Evolutionary conservation across 495 filamentous ascomycete species (phyloP).

Genomic region (Podospora pseudocomata): DNA sequence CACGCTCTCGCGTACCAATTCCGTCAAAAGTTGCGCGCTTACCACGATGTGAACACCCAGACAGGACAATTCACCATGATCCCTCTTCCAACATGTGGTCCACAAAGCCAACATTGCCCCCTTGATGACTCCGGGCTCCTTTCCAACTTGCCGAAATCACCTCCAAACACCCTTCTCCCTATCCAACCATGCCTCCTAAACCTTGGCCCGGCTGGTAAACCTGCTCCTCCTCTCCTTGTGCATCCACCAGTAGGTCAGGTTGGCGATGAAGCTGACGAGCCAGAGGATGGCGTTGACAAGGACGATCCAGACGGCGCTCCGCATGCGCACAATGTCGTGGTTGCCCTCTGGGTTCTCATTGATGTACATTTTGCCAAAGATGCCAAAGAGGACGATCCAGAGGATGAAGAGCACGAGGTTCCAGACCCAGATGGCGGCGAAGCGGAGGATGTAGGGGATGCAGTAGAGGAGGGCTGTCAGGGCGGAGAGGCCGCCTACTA

Average conservation of each 20-base stretch:
- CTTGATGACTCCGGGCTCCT: not conserved
- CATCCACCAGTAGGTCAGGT: constrained; percentile 42
- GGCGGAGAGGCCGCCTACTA: constrained; percentile 58
- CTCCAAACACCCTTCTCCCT: not conserved
- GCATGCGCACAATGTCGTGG: constrained; percentile 64
- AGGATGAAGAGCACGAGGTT: constrained; percentile 67
- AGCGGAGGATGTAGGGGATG: constrained; percentile 58
- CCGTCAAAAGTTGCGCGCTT: not conserved
- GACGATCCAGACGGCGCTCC: constrained; percentile 83
- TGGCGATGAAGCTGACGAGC: constrained; percentile 52
- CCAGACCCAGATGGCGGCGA: constrained; percentile 58
- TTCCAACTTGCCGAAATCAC: not conserved
- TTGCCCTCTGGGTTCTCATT: constrained; percentile 59
- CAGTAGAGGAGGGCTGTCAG: constrained; percentile 59
- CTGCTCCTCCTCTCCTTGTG: constrained; percentile 40
- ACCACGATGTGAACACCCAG: not conserved
- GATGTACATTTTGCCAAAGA: constrained; percentile 80
- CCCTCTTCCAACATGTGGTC: no score
- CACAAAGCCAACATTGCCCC: no score
- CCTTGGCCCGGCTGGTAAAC: constrained; percentile 49
- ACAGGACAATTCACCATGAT: not conserved
- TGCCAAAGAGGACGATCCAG: constrained; percentile 75
- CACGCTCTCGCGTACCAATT: not conserved
- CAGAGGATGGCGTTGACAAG: constrained; percentile 69
- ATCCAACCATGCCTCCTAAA: constrained; percentile 27